Evolutionary conservation across 2,329 filamentous ascomycete species (phyloP).

Genomic region (Stachybotrys echinatus): DNA sequence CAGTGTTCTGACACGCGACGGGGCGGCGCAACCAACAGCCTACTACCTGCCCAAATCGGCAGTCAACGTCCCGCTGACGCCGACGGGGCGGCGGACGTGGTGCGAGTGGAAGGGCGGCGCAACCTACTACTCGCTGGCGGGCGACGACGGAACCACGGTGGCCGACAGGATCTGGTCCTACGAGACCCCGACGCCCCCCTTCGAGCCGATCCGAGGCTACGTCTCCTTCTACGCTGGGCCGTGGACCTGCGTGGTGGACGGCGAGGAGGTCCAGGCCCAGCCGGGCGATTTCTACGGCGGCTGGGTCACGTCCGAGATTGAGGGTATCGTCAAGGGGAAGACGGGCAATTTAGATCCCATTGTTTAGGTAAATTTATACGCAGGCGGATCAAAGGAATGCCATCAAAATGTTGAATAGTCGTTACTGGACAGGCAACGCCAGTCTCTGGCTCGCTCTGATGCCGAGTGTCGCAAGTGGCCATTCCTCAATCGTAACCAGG

Average conservation of each 20-base stretch:
- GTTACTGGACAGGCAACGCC: no score
- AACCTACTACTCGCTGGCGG: constrained; percentile 46
- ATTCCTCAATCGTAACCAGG: no score
- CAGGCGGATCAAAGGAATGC: no score
- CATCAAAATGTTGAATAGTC: no score
- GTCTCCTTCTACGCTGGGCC: constrained; percentile 56
- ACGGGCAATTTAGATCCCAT: constrained; percentile 33
- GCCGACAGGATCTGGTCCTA: constrained; percentile 55
- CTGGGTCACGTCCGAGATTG: constrained; percentile 57
- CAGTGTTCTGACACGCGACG: no score
- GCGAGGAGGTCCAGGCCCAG: constrained; percentile 53
- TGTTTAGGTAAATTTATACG: no score
- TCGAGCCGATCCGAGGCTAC: constrained; percentile 48
- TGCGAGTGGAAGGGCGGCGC: constrained; percentile 60
- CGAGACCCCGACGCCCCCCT: constrained; percentile 44
- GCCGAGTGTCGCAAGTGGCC: no score
- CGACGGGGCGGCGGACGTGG: constrained; percentile 38
- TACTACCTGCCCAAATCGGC: constrained; percentile 54
- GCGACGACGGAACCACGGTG: constrained; percentile 34
- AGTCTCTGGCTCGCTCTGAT: no score
- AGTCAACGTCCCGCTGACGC: constrained; percentile 39
- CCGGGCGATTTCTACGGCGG: constrained; percentile 60
- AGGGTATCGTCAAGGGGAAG: constrained; percentile 41
- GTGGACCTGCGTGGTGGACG: constrained; percentile 59
- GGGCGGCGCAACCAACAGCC: no score